phyloP scores from a whole-genome alignment of 140 eudicot genomes.

The Ambrosia hybrid region DNA sequence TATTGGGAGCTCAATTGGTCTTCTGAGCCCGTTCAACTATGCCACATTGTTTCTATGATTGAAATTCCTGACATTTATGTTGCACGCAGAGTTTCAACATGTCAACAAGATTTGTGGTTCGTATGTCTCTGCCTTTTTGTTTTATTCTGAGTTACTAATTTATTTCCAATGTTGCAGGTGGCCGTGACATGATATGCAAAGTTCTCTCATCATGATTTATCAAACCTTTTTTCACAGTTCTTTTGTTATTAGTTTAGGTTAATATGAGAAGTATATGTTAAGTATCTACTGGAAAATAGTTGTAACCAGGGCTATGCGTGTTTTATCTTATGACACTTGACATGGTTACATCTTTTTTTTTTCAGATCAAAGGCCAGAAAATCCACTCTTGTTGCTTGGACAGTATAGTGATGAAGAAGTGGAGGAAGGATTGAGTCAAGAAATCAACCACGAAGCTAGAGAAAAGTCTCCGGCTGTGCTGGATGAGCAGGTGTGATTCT shows the following conservation, averaged over 20 bases:
- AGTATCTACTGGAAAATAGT: conserved; percentile 10
- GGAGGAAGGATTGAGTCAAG: conserved; percentile 54
- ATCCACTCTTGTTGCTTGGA: conserved; percentile 80
- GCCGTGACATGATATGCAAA: conserved; percentile 18
- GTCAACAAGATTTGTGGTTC: conserved; percentile 67
- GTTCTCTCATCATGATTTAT: conserved; percentile 15
- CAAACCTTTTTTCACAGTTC: conserved; percentile 1
- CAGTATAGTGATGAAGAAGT: conserved; percentile 92
- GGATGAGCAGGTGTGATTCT: conserved; percentile 57
- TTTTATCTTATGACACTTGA: conserved; percentile 31
- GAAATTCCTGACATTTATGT: conserved; percentile 63
- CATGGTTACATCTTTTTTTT: conserved; percentile 28
- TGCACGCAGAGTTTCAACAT: conserved; percentile 61
- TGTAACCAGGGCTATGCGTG: conserved; percentile 19
- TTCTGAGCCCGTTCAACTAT: conserved; percentile 70
- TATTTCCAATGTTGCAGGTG: conserved; percentile 64
- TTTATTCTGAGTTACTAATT: conserved; percentile 61
- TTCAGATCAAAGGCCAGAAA: conserved; percentile 69
- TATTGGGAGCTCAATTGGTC: conserved; percentile 77
- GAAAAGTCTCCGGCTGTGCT: conserved; percentile 31
- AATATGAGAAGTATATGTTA: conserved; percentile 23
- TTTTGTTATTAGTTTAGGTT: conserved; percentile 15
- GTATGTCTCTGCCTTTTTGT: conserved; percentile 81
- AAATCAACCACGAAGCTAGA: conserved; percentile 25
- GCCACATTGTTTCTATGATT: conserved; percentile 83